A percentile compares a stretch with the other conserved stretches of the same genome.
Evolutionary conservation across 192 early-diverging fungal genomes (phyloP).

Genomic region (Podila verticillata): DNA sequence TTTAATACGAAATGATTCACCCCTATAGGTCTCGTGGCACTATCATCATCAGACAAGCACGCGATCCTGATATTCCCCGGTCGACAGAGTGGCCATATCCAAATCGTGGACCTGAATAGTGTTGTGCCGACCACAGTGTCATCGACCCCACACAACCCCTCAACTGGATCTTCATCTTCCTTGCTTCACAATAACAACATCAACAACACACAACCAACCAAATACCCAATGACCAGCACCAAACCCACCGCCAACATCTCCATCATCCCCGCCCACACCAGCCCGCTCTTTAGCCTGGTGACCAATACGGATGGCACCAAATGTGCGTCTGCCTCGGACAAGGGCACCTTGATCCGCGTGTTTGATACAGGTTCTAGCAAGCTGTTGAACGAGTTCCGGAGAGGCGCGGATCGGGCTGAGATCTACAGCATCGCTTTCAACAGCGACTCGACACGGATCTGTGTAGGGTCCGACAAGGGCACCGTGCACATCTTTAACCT

Average conservation of each 20-base stretch:
- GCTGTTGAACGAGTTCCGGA: slow-evolving; percentile 84
- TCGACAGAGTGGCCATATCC: slow-evolving; percentile 83
- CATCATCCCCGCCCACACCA: slow-evolving; percentile 87
- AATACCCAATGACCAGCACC: slow-evolving; percentile 49
- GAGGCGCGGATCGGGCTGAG: slow-evolving; percentile 88
- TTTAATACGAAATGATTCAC: neutral
- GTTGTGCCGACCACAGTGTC: slow-evolving; percentile 54
- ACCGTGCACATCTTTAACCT: slow-evolving; percentile 95
- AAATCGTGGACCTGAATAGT: slow-evolving; percentile 81
- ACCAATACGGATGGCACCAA: slow-evolving; percentile 80
- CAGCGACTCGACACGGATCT: slow-evolving; percentile 76
- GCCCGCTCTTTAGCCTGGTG: slow-evolving; percentile 79
- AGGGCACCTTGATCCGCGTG: slow-evolving; percentile 92
- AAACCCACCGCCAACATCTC: slow-evolving; percentile 67
- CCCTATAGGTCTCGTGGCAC: slow-evolving; percentile 66
- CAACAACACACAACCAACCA: slow-evolving; percentile 20
- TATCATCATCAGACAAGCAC: slow-evolving; percentile 70
- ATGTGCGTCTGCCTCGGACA: slow-evolving; percentile 87
- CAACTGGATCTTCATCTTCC: slow-evolving; percentile 28
- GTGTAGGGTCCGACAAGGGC: slow-evolving; percentile 90
- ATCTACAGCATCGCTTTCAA: slow-evolving; percentile 93
- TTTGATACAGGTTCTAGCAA: slow-evolving; percentile 80
- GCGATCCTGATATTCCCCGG: slow-evolving; percentile 88
- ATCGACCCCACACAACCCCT: slow-evolving; percentile 44
- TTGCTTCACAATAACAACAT: slow-evolving; percentile 33